A percentile compares a stretch with the other conserved stretches of the same genome.
phyloP scores from a whole-genome alignment of 2,329 filamentous ascomycete genomes.

The Cryphonectria naterciae region DNA sequence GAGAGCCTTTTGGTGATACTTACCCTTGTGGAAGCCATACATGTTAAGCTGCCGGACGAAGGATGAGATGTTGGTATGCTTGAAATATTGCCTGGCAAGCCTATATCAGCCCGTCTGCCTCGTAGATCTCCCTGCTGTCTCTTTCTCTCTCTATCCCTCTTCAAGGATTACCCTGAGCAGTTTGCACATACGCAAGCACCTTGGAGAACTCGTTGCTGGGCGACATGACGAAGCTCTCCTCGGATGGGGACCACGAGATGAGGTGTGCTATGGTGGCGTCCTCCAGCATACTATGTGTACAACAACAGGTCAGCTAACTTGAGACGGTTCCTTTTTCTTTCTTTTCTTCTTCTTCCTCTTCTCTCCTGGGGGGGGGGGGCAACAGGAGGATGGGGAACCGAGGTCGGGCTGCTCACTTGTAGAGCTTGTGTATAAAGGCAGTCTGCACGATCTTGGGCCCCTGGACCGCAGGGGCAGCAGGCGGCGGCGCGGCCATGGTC shows the following conservation, averaged over 20 bases:
- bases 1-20: conserved; percentile 20
- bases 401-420: conserved; percentile 68
- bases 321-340: conserved; percentile 33
- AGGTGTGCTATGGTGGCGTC: conserved; percentile 90
- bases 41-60: conserved; percentile 98
- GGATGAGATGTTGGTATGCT: conserved; percentile 98
- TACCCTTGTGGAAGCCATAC: conserved; percentile 99
- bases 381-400: not conserved
- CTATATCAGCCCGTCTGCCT: conserved; percentile 23
- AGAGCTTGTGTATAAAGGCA: conserved; percentile 98
- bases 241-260: conserved; percentile 92
- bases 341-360: not conserved
- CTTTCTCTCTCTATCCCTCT: not conserved
- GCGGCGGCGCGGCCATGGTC: conserved; percentile 55
- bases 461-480: conserved; percentile 76
- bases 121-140: not conserved
- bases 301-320: conserved; percentile 17
- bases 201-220: conserved; percentile 97
- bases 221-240: conserved; percentile 99
- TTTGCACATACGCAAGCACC: conserved; percentile 80
- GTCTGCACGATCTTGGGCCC: conserved; percentile 98
- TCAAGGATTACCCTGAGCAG: conserved; percentile 25
- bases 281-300: conserved; percentile 80
- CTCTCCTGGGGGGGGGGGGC: not conserved
- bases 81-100: conserved; percentile 85